Base-by-base conservation (phyloP, 306 rosid species). In the Dalbergia oliveri region DNA sequence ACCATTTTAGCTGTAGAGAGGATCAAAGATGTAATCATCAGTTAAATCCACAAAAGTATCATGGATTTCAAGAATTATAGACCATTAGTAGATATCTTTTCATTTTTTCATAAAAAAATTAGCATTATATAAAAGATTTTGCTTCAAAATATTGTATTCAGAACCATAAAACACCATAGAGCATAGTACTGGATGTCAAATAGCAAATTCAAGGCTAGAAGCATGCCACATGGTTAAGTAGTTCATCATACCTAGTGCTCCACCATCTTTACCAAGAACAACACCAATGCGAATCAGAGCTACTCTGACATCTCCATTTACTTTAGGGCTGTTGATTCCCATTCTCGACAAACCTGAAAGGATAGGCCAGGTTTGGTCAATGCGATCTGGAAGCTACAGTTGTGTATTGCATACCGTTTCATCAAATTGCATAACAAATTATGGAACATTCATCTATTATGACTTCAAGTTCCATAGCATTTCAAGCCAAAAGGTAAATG, bases 251-350 rank as follows among this genome's bases (percentile, higher is more conserved):
- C 99, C 97, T 89, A 93, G 87, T 69, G 99, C 99, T 79, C 99
- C 99, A 44, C 99, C 99, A 77, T 93, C 97, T 88, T 91, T 96
- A 44, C 99, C 99, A 65, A 96, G 99, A 79, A 96, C 99, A 83
- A 96, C 97, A 45, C 99, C 99, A 8, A 93, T 96, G 75, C 99
- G 98, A 86, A 93, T 86, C 9, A 87, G 88, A 3, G 97, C 85
- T 75, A 96, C 82, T 87, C 97, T 92, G 23, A 91, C 97, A 85
- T 91, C 89, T 79, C 89, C 88, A 79, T 93, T 89, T 56, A 82
- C 97, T 84, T 83, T 49, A 71, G 85, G 72, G 99, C 99, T 4
- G 87, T 87, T 16, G 92, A 89, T 87, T 96, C 99, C 99, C 99
- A 96, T 82, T 93, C 97, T 82, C 98, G 88, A 72, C 97, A 91